These are phyloP conservation scores for Phycomyces blakesleeanus DNA, from an alignment of 192 early-diverging fungal species.

Conservation along the genomic window DNA sequence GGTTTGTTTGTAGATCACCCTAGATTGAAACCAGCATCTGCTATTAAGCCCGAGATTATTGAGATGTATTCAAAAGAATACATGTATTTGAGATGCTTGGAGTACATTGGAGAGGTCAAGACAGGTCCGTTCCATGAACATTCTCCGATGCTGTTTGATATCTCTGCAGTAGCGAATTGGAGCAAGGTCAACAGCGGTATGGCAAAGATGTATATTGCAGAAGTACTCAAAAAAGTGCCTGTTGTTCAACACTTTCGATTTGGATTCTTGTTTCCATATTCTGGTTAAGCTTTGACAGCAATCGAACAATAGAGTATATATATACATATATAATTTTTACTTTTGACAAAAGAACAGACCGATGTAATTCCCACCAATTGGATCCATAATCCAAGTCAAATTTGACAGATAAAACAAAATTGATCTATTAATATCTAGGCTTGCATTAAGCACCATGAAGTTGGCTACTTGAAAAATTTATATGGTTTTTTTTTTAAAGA, in stretches of 20 bases:
- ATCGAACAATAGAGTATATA: too few species aligned
- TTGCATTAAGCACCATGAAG: too few species aligned
- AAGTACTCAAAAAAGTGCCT: constrained; percentile 89
- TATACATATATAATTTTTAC: too few species aligned
- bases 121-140: constrained; percentile 71
- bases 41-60: constrained; percentile 60
- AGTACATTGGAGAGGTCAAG: constrained; percentile 64
- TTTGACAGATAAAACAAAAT: too few species aligned
- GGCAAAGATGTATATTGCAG: constrained; percentile 91
- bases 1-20: constrained; percentile 47
- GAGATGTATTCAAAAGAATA: constrained; percentile 65
- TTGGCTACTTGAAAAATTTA: too few species aligned
- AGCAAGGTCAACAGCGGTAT: constrained; percentile 87
- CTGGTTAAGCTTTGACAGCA: too few species aligned
- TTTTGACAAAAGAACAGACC: too few species aligned
- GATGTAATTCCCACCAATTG: too few species aligned
- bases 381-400: too few species aligned
- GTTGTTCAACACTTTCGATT: constrained; percentile 97
- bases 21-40: constrained; percentile 67
- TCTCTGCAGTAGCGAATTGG: constrained; percentile 85
- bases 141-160: constrained; percentile 93
- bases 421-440: too few species aligned
- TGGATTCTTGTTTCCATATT: constrained; percentile 40
- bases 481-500: too few species aligned
- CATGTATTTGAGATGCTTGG: constrained; percentile 82